phyloP scores from a whole-genome alignment of 345 rosid species.

The Durio zibethinus region DNA sequence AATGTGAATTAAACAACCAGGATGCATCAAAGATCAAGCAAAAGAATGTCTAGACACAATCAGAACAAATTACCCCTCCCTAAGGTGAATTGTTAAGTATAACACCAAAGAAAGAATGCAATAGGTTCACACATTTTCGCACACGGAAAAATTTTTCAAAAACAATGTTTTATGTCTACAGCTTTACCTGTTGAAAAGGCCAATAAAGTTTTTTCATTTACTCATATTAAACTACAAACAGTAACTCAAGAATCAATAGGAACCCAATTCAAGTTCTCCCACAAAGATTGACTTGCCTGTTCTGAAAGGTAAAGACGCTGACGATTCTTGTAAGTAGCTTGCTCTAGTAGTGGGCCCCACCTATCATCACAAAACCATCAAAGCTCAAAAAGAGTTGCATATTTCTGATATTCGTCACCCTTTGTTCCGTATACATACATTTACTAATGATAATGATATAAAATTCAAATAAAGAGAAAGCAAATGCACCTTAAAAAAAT shows the following conservation, averaged over 20 bases:
- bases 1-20: constrained; percentile 11
- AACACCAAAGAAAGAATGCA: neutral
- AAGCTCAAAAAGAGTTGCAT: neutral
- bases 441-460: neutral
- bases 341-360: constrained; percentile 74
- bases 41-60: neutral
- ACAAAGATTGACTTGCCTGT: constrained; percentile 36
- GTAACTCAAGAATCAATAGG: neutral
- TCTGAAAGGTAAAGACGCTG: constrained; percentile 70
- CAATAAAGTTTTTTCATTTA: neutral
- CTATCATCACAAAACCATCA: constrained; percentile 26
- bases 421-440: neutral
- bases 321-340: constrained; percentile 62
- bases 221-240: neutral
- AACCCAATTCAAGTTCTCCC: neutral
- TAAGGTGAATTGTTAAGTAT: neutral
- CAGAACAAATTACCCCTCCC: neutral
- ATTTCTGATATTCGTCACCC: neutral
- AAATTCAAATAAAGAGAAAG: neutral
- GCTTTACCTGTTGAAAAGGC: neutral
- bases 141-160: neutral
- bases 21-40: neutral
- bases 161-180: neutral
- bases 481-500: neutral
- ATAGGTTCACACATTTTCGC: neutral